Conservation (phyloP, 1,139 yeast species). For the Yamadazyma sp. region DNA sequence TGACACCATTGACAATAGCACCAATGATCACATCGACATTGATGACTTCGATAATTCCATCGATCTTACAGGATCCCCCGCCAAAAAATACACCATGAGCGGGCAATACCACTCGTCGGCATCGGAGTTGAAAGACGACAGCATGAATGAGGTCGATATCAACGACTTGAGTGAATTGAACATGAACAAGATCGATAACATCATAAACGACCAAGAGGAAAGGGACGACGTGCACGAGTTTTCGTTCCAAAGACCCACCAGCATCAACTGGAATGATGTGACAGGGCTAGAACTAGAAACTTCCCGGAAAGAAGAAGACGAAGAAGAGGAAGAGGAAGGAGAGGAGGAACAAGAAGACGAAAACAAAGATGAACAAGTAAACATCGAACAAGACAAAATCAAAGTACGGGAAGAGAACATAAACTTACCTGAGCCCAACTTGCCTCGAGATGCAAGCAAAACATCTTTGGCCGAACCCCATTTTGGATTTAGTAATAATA, state of each 20-base stretch:
- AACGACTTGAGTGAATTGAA: slow-evolving; percentile 44
- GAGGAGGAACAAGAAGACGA: background rate
- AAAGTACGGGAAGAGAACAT: background rate
- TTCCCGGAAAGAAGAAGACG: slow-evolving; percentile 4
- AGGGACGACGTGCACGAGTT: slow-evolving; percentile 23
- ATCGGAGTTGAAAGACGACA: slow-evolving; percentile 7
- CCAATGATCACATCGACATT: slow-evolving; percentile 10
- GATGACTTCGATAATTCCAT: slow-evolving; percentile 16
- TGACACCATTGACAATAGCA: slow-evolving; percentile 17
- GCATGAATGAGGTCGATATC: slow-evolving; percentile 22
- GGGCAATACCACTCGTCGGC: slow-evolving; percentile 8
- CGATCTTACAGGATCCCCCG: slow-evolving; percentile 10
- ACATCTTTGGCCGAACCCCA: slow-evolving; percentile 16
- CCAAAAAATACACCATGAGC: slow-evolving; percentile 2
- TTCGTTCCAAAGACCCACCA: slow-evolving; percentile 44
- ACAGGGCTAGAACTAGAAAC: slow-evolving; percentile 24
- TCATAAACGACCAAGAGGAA: slow-evolving; percentile 25
- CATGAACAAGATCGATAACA: slow-evolving; percentile 37
- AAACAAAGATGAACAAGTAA: too few species aligned
- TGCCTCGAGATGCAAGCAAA: slow-evolving; percentile 8
- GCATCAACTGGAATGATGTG: slow-evolving; percentile 48
- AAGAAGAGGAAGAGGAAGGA: background rate
- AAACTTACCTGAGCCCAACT: slow-evolving; percentile 11
- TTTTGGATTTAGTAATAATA: slow-evolving; percentile 15
- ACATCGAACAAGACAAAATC: background rate